Percentiles rank a stretch among this genome's conserved stretches.
Conservation (phyloP, 805 yeast species). For the Wickerhamomyces mucosus region DNA sequence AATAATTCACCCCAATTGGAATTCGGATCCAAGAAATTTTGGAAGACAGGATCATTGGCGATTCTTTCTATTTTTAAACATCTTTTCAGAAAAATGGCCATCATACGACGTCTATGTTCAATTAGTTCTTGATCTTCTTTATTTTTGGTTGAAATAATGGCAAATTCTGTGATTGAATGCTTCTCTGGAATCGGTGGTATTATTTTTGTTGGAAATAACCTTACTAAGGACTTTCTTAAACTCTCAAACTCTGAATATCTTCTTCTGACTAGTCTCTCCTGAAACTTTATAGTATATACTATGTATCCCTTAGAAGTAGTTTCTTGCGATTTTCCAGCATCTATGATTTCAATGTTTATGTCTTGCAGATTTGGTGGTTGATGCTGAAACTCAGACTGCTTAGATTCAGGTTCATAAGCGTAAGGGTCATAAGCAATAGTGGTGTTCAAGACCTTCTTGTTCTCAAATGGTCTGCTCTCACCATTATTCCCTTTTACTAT, state of each 20-base stretch:
- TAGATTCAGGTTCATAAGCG: conserved; percentile 21
- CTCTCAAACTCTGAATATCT: conserved; percentile 91
- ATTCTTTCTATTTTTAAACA: conserved; percentile 55
- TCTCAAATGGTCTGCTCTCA: neutral
- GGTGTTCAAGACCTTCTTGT: neutral
- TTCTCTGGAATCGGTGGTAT: conserved; percentile 94
- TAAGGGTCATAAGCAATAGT: conserved; percentile 7
- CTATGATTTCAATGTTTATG: conserved; percentile 41
- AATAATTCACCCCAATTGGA: conserved; percentile 82
- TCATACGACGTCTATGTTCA: conserved; percentile 69
- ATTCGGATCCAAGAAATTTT: conserved; percentile 80
- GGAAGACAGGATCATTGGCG: conserved; percentile 53
- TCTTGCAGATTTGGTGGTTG: conserved; percentile 12
- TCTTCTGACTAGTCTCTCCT: conserved; percentile 61
- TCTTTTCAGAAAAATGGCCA: conserved; percentile 71
- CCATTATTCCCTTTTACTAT: neutral
- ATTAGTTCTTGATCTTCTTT: conserved; percentile 36
- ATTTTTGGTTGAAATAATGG: conserved; percentile 32
- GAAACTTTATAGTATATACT: conserved; percentile 66
- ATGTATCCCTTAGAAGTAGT: conserved; percentile 69
- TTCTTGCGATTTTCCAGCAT: conserved; percentile 82
- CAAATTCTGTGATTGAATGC: conserved; percentile 44
- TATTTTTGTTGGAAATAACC: conserved; percentile 69
- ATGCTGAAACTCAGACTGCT: conserved; percentile 13
- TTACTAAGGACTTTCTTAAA: conserved; percentile 58